Evolutionary conservation across 768 basidiomycete genomes (phyloP).

Genomic region (Psilocybe sp.): DNA sequence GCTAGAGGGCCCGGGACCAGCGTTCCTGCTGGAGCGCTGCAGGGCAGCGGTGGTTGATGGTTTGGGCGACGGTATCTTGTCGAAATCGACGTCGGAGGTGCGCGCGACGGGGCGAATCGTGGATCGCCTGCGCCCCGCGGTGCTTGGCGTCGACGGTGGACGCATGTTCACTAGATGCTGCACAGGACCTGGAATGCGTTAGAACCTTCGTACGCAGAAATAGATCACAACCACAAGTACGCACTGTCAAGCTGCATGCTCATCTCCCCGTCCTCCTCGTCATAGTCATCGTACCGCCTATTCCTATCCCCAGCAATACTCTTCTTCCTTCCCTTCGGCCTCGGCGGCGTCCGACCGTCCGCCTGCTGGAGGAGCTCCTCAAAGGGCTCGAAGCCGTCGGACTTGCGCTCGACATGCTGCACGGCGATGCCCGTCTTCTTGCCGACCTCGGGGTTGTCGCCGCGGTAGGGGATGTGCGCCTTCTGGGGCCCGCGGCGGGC

Average conservation of each 20-base stretch:
- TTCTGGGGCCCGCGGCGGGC: constrained; percentile 58
- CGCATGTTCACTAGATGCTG: constrained; percentile 39
- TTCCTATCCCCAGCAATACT: constrained; percentile 31
- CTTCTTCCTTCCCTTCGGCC: constrained; percentile 48
- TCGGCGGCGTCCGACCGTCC: constrained; percentile 62
- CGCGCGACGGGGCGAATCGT: constrained; percentile 49
- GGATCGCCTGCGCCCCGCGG: constrained; percentile 32
- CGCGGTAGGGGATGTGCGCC: constrained; percentile 74
- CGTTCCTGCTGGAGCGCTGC: constrained; percentile 29
- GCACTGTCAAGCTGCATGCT: constrained; percentile 79
- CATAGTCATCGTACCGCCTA: constrained; percentile 38
- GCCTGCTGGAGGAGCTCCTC: constrained; percentile 71
- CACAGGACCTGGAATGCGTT: constrained; percentile 32
- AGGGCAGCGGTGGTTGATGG: constrained; percentile 14
- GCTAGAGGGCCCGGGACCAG: constrained; percentile 38
- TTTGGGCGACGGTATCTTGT: constrained; percentile 60
- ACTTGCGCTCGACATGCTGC: constrained; percentile 63
- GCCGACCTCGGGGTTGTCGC: constrained; percentile 73
- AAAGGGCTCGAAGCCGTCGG: constrained; percentile 83
- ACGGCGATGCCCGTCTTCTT: constrained; percentile 79
- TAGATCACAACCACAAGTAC: constrained; percentile 19
- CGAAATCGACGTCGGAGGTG: constrained; percentile 56
- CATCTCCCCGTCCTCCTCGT: constrained; percentile 64
- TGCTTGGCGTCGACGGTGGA: constrained; percentile 38
- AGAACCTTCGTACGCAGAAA: not conserved